These are phyloP conservation scores for Phytophthora pseudosyringae DNA, from an alignment of 352 stramenopile species.

Conservation along the genomic window DNA sequence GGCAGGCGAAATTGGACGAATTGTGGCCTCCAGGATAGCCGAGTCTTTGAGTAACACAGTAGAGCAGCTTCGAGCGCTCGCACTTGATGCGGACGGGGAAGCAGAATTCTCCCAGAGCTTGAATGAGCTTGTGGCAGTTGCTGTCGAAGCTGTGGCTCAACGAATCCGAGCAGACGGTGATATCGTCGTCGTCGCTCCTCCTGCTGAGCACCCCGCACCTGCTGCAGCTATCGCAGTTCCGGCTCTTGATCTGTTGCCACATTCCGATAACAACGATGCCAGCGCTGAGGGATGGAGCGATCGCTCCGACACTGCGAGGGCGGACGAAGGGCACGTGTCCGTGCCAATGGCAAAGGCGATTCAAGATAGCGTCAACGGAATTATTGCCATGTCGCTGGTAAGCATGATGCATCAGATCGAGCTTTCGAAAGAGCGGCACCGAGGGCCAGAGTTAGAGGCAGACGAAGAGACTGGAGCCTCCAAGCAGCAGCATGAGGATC, in stretches of 20 bases:
- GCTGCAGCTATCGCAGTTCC: background rate
- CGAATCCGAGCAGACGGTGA: conserved; percentile 25
- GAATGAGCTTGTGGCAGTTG: conserved; percentile 34
- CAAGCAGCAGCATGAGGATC: conserved; percentile 8
- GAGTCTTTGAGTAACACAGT: conserved; percentile 42
- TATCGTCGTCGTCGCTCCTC: background rate
- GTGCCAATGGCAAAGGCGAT: conserved; percentile 50
- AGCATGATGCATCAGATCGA: conserved; percentile 31
- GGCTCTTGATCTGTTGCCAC: conserved; percentile 5
- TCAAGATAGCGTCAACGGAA: conserved; percentile 40
- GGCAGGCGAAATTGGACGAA: conserved; percentile 43
- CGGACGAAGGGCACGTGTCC: conserved; percentile 27
- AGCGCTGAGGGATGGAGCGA: conserved; percentile 3
- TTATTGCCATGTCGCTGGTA: conserved; percentile 47
- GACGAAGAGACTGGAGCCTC: conserved; percentile 1
- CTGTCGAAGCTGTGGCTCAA: conserved; percentile 31
- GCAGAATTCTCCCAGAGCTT: conserved; percentile 29
- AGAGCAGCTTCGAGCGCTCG: conserved; percentile 24
- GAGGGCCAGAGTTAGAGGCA: conserved; percentile 8
- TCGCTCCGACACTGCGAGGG: conserved; percentile 1
- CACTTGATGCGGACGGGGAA: conserved; percentile 1
- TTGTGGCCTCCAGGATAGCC: conserved; percentile 49
- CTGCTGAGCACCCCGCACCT: background rate
- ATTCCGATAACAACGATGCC: conserved; percentile 22
- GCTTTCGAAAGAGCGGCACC: background rate